phyloP scores from a whole-genome alignment of 2,329 filamentous ascomycete species.

The Fusarium clavum region DNA sequence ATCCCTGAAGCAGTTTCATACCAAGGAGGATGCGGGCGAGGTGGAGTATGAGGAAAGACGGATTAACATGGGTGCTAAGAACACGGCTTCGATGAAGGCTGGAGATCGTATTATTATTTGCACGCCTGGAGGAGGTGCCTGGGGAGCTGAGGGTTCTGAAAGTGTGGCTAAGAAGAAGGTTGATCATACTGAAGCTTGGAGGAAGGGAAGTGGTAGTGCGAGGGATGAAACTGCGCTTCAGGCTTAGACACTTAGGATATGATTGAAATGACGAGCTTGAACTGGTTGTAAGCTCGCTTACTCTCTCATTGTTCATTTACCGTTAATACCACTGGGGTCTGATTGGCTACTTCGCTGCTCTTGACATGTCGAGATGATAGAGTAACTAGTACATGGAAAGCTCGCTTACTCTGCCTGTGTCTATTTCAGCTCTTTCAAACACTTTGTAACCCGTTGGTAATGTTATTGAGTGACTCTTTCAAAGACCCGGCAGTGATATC shows the following conservation, averaged over 20 bases:
- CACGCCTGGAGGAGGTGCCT: conserved; percentile 84
- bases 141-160: conserved; percentile 71
- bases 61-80: conserved; percentile 83
- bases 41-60: conserved; percentile 67
- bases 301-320: too few species aligned
- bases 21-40: conserved; percentile 48
- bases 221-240: conserved; percentile 71
- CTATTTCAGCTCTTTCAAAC: background rate
- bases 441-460: background rate
- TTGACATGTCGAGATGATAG: too few species aligned
- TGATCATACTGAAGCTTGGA: conserved; percentile 68
- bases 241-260: conserved; percentile 51
- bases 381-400: too few species aligned
- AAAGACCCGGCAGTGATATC: background rate
- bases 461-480: background rate
- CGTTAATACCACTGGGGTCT: too few species aligned
- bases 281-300: background rate
- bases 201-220: conserved; percentile 66
- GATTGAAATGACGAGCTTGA: background rate
- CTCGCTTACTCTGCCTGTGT: background rate
- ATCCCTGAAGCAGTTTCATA: conserved; percentile 55
- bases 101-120: conserved; percentile 82
- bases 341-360: too few species aligned
- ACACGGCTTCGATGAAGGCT: conserved; percentile 79
- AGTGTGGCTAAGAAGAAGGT: conserved; percentile 60